phyloP scores from a whole-genome alignment of 495 filamentous ascomycete species.

The Elaphomyces granulatus region DNA sequence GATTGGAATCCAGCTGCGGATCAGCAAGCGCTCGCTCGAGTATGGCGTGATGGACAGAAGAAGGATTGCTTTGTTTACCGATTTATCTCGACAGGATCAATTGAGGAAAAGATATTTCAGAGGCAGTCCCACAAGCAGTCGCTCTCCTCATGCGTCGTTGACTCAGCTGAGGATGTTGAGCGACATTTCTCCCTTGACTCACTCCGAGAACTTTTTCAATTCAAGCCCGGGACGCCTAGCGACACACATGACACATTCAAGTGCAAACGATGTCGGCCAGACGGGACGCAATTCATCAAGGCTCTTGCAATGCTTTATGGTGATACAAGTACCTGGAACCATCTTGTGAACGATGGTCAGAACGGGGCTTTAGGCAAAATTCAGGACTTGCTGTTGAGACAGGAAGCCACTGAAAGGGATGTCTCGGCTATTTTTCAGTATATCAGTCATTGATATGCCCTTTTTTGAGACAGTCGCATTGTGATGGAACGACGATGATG shows the following conservation, averaged over 20 bases:
- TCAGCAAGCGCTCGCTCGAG: constrained; percentile 91
- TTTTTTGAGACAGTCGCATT: too few relatives aligned
- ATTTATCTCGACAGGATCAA: constrained; percentile 94
- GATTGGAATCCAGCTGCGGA: constrained; percentile 99
- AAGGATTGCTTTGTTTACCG: constrained; percentile 99
- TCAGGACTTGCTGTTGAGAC: constrained; percentile 81
- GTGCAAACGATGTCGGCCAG: constrained; percentile 85
- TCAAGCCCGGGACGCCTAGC: constrained; percentile 64
- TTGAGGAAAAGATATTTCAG: constrained; percentile 99
- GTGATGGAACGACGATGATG: too few relatives aligned
- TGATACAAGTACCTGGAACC: constrained; percentile 98
- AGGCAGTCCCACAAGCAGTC: constrained; percentile 97
- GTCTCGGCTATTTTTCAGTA: constrained; percentile 97
- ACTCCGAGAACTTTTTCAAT: constrained; percentile 85
- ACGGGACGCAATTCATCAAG: constrained; percentile 75
- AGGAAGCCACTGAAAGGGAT: constrained; percentile 64
- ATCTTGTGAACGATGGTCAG: constrained; percentile 69
- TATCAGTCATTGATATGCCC: constrained; percentile 75
- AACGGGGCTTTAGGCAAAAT: constrained; percentile 57
- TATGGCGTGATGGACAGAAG: constrained; percentile 98
- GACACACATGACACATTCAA: constrained; percentile 99
- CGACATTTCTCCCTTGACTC: constrained; percentile 86
- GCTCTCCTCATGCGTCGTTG: constrained; percentile 92
- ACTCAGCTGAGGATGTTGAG: constrained; percentile 92
- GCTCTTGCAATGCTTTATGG: constrained; percentile 91